Evolutionary conservation across 2,329 filamentous ascomycete genomes (phyloP).

Genomic region (Clonostachys solani): DNA sequence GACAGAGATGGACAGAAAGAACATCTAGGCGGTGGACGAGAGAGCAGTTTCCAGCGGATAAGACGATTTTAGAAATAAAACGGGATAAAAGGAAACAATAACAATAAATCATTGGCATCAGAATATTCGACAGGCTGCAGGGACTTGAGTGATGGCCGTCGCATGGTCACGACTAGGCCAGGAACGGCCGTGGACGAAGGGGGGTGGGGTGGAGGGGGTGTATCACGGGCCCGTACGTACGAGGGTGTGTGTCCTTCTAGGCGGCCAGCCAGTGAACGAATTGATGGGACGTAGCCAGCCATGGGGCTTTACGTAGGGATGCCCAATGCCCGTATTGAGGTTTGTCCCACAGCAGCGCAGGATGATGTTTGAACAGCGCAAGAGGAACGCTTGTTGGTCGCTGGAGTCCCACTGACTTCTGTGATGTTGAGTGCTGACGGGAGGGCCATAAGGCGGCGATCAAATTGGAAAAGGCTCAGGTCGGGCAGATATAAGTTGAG

Average conservation of each 20-base stretch:
- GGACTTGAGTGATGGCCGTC: background rate
- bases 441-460: constrained; percentile 9
- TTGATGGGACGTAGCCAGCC: constrained; percentile 14
- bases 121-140: background rate
- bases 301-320: constrained; percentile 28
- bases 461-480: constrained; percentile 8
- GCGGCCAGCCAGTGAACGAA: constrained; percentile 4
- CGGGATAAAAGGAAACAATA: no score
- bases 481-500: constrained; percentile 33
- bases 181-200: background rate
- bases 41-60: no score
- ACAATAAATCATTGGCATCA: no score
- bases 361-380: constrained; percentile 3
- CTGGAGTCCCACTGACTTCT: constrained; percentile 3
- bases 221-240: constrained; percentile 1
- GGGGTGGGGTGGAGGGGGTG: background rate
- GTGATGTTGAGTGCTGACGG: constrained; percentile 2
- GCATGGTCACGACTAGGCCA: background rate
- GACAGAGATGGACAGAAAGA: no score
- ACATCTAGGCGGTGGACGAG: no score
- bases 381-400: constrained; percentile 20
- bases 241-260: constrained; percentile 1
- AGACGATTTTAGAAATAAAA: no score
- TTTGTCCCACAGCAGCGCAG: no score
- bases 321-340: constrained; percentile 29